These are phyloP conservation scores for Leptoxyphium fumago DNA, from an alignment of 2,329 filamentous ascomycete genomes.

Conservation along the genomic window DNA sequence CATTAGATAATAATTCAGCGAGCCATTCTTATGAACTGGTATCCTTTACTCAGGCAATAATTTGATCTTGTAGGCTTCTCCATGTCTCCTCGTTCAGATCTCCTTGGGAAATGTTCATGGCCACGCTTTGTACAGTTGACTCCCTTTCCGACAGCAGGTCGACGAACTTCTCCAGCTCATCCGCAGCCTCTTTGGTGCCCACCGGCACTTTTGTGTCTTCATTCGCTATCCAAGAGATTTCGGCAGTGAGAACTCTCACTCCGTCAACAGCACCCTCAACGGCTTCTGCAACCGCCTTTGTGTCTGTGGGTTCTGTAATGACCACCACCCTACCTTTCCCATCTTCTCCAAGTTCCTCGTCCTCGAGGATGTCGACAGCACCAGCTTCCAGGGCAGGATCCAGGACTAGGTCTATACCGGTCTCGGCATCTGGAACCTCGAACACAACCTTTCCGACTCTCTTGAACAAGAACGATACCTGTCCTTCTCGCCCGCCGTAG, in stretches of 20 bases:
- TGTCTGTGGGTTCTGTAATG: slow-evolving; percentile 52
- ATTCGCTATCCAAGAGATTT: slow-evolving; percentile 76
- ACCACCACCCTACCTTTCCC: slow-evolving; percentile 57
- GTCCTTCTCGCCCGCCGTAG: slow-evolving; percentile 51
- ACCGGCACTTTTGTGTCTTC: slow-evolving; percentile 59
- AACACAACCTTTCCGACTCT: slow-evolving; percentile 64
- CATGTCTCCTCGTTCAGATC: background rate
- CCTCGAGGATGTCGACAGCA: slow-evolving; percentile 55
- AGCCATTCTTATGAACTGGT: no score
- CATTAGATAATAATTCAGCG: no score
- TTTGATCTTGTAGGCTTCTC: background rate
- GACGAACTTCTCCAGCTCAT: slow-evolving; percentile 45
- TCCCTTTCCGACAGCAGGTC: slow-evolving; percentile 47
- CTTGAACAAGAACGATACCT: slow-evolving; percentile 73
- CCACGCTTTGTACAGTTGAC: slow-evolving; percentile 62
- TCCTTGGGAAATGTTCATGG: slow-evolving; percentile 47
- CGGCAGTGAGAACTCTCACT: slow-evolving; percentile 55
- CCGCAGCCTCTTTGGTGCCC: slow-evolving; percentile 40
- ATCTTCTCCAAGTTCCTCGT: slow-evolving; percentile 53
- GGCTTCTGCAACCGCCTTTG: slow-evolving; percentile 47
- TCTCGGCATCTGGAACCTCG: slow-evolving; percentile 37
- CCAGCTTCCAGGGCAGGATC: slow-evolving; percentile 76
- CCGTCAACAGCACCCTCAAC: slow-evolving; percentile 45
- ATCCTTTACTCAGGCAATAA: background rate
- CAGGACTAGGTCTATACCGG: slow-evolving; percentile 55